A percentile compares a stretch with the other conserved stretches of the same genome.
phyloP scores from a whole-genome alignment of 2,329 filamentous ascomycete species.

The Catunica adiposa region DNA sequence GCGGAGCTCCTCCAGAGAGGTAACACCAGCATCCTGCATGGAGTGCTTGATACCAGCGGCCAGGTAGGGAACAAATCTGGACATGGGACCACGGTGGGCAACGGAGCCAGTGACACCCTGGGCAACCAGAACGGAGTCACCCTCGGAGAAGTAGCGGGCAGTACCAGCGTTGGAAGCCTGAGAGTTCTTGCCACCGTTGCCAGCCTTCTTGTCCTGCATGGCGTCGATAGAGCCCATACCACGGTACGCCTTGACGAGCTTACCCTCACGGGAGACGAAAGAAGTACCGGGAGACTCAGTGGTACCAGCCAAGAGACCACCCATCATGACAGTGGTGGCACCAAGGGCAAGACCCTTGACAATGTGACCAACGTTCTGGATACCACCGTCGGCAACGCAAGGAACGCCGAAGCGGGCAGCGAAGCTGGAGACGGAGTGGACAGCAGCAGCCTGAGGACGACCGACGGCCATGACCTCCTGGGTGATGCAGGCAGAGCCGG shows the following conservation, averaged over 20 bases:
- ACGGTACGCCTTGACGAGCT: constrained; percentile 97
- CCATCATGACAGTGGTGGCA: constrained; percentile 97
- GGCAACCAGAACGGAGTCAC: constrained; percentile 82
- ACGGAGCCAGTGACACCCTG: constrained; percentile 88
- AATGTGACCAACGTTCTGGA: constrained; percentile 97
- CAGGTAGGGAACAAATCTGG: constrained; percentile 91
- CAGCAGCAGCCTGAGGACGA: constrained; percentile 82
- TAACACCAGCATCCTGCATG: constrained; percentile 83
- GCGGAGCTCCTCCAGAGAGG: constrained; percentile 63
- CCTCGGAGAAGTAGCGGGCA: constrained; percentile 95
- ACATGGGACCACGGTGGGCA: constrained; percentile 68
- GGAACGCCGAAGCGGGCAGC: constrained; percentile 88
- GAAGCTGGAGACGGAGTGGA: constrained; percentile 78
- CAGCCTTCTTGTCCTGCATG: constrained; percentile 98
- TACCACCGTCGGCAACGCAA: constrained; percentile 92
- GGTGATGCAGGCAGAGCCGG: constrained; percentile 93
- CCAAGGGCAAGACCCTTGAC: constrained; percentile 94
- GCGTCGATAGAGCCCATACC: constrained; percentile 98
- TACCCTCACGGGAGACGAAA: constrained; percentile 88
- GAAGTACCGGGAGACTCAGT: constrained; percentile 95
- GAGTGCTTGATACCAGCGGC: constrained; percentile 93
- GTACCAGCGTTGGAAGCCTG: constrained; percentile 85
- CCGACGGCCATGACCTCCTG: constrained; percentile 99
- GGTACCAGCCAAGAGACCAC: constrained; percentile 87
- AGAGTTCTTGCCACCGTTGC: constrained; percentile 51